Evolutionary conservation across 371 early-diverging fungal species (phyloP), one percentile per base, ranked within the genome.

Genomic region (Cokeromyces recurvatus): DNA sequence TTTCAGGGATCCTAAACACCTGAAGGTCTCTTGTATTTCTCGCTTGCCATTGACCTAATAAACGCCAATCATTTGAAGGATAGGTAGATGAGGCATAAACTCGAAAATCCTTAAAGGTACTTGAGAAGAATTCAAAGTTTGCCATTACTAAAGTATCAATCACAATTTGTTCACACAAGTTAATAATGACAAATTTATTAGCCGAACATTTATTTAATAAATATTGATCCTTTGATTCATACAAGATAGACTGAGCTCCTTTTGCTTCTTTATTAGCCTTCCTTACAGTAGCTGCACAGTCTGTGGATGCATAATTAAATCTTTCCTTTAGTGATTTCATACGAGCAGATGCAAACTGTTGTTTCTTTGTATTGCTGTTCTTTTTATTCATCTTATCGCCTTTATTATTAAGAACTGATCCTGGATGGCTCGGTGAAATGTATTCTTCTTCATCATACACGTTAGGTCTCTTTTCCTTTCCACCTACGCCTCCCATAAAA

Each of bases 71-170:
- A 11, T 68, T 66, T 10, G 94, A 88, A 9, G 95, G 95, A 55
- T 95, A 96, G 15, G 83, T 67, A 29, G 89, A 82, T 23, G 82
- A 74, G 22, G 87, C 87, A 40, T 78, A 89, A 1, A 96, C 82
- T 25, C 81, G 66, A 54, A 94, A 82, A 38, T 93, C 87, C 57
- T 85, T 88, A 65, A 95, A 95, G 1, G 90, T 94, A 29, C 93
- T 92, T 0, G 92, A 90, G 57, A 97, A 98, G 59, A 93, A 95
- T 64, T 98, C 98, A 46, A 89, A 92, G 64, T 97, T 97, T 41
- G 91, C 95, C 57, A 98, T 59, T 9, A 87, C 81, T 32, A 98
- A 62, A 0, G 91, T 84, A 64, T 95, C 92, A 6, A 98, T 85
- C 10, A 91, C 69, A 45, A 97, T 93, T 21, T 89, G 91, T 51